Evolutionary conservation across 2,329 filamentous ascomycete genomes (phyloP).

Genomic region (Xylariaceae sp.): DNA sequence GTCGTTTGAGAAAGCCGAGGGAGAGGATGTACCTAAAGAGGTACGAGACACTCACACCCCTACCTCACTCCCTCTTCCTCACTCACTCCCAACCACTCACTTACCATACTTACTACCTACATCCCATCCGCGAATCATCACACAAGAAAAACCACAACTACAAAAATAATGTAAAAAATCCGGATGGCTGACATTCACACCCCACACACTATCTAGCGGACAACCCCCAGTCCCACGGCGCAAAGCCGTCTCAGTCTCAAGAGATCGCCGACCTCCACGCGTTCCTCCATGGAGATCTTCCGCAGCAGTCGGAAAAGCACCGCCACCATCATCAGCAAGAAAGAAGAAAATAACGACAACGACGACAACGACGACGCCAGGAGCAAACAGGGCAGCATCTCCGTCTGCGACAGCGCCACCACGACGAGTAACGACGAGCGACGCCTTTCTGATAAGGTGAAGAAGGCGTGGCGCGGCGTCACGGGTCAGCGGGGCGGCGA

Average conservation of each 20-base stretch:
- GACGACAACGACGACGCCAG: background rate
- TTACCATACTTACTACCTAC: background rate
- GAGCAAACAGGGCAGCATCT: slow-evolving; percentile 2
- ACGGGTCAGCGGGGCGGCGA: slow-evolving; percentile 21
- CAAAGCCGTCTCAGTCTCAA: slow-evolving; percentile 3
- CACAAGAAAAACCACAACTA: too few relatives aligned
- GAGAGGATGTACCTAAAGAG: slow-evolving; percentile 2
- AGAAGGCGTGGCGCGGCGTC: slow-evolving; percentile 12
- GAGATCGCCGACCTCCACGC: slow-evolving; percentile 1
- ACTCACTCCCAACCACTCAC: background rate
- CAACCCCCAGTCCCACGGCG: background rate
- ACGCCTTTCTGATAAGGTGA: slow-evolving; percentile 16
- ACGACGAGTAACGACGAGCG: background rate
- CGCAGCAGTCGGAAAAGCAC: background rate
- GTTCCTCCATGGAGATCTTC: slow-evolving; percentile 7
- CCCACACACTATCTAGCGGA: background rate
- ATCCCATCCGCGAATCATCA: background rate
- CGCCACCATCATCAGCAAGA: background rate
- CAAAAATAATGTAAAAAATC: too few relatives aligned
- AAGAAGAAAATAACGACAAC: background rate
- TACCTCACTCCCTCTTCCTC: background rate
- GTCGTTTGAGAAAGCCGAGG: background rate
- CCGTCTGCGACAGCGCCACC: background rate
- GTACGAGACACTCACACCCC: slow-evolving; percentile 1
- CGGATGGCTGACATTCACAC: background rate